Percentiles rank a stretch among this genome's conserved stretches.
phyloP scores from a whole-genome alignment of 2,329 filamentous ascomycete genomes.

The Xylaria digitata region DNA sequence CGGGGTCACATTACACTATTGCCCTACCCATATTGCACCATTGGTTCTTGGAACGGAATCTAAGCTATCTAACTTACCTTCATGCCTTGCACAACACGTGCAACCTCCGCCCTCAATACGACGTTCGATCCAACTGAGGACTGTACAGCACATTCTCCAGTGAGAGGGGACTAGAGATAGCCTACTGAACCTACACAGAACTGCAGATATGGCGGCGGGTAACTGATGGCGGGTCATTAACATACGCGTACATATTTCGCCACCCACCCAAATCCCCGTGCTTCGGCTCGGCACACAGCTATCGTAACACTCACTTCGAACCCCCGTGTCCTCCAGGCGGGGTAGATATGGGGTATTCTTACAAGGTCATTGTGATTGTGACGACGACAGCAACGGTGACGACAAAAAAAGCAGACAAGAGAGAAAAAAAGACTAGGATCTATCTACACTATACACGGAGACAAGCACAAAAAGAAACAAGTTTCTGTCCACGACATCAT shows the following conservation, averaged over 20 bases:
- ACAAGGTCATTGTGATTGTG: not conserved
- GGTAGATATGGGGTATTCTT: constrained; percentile 25
- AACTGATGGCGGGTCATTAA: not conserved
- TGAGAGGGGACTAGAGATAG: not conserved
- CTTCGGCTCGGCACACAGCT: constrained; percentile 16
- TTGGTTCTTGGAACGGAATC: constrained; percentile 4
- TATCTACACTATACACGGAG: not conserved
- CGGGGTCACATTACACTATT: constrained; percentile 19
- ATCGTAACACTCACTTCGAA: not conserved
- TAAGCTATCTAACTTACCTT: constrained; percentile 6
- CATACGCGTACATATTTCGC: constrained; percentile 2
- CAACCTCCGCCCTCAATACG: constrained; percentile 27
- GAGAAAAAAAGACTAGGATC: constrained; percentile 14
- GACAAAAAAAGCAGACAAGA: not conserved
- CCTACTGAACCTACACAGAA: not conserved
- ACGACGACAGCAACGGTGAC: not conserved
- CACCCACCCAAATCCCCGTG: constrained; percentile 6
- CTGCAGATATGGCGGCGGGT: not conserved
- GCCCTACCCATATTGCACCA: constrained; percentile 14
- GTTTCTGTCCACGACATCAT: constrained; percentile 20
- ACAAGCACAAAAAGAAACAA: constrained; percentile 17
- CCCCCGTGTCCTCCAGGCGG: constrained; percentile 8
- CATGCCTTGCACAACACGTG: constrained; percentile 25
- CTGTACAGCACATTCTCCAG: not conserved
- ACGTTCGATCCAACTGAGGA: constrained; percentile 16